A percentile compares a stretch with the other conserved stretches of the same genome.
Evolutionary conservation across 768 basidiomycete genomes (phyloP).

Genomic region (Nidula microcarpa): DNA sequence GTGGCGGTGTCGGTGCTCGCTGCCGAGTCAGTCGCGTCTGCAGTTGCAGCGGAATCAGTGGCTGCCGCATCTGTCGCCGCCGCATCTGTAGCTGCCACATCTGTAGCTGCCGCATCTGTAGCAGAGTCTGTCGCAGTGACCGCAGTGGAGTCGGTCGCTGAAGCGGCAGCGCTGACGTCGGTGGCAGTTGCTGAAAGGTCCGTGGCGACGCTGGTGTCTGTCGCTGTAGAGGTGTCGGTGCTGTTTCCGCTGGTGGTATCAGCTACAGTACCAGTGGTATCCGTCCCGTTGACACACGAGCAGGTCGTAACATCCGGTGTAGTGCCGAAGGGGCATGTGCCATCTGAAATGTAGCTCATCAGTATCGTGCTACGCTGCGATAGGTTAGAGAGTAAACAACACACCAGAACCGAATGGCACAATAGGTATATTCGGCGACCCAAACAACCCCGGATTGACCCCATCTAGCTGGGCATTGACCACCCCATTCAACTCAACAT

Average conservation of each 20-base stretch:
- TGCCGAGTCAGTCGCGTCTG: neutral
- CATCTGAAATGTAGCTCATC: constrained; percentile 4
- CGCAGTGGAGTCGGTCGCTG: neutral
- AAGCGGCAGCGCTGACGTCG: constrained; percentile 6
- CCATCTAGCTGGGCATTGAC: constrained; percentile 39
- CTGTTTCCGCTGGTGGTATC: constrained; percentile 11
- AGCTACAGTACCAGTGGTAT: constrained; percentile 5
- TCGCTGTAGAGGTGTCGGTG: constrained; percentile 6
- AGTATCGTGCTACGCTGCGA: constrained; percentile 2
- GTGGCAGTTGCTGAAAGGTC: constrained; percentile 9
- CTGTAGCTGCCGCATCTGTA: neutral
- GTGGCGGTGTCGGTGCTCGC: neutral
- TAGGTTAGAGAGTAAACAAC: constrained; percentile 13
- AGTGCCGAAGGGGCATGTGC: constrained; percentile 5
- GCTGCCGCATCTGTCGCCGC: neutral
- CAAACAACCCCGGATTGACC: constrained; percentile 39
- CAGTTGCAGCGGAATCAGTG: neutral
- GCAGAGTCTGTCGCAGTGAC: neutral
- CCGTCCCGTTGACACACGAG: constrained; percentile 9
- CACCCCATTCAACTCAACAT: constrained; percentile 36
- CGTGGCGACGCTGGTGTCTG: constrained; percentile 2
- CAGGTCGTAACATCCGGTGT: constrained; percentile 3
- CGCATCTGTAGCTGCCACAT: neutral
- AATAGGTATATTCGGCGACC: constrained; percentile 32
- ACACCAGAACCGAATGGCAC: constrained; percentile 43